Percentiles rank a stretch among this genome's conserved stretches.
Conservation (phyloP, 2,329 filamentous ascomycete species). For the Pezicula radicicola region DNA sequence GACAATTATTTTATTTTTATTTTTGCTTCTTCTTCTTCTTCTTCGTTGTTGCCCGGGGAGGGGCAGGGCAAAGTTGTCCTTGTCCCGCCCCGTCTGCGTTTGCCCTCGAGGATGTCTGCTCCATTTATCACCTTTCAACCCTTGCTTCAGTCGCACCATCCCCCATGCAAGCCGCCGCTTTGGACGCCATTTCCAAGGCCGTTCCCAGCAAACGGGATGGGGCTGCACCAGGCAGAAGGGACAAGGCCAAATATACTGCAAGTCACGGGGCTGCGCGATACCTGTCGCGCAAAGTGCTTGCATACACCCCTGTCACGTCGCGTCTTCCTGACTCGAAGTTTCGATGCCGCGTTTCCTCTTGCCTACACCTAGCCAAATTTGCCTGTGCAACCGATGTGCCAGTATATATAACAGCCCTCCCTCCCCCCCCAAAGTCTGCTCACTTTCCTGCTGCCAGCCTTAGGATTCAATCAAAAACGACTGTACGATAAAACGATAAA, state of each 20-base stretch:
- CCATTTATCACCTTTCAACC: neutral
- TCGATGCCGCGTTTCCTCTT: slow-evolving; percentile 5
- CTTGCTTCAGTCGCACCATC: neutral
- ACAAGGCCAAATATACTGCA: neutral
- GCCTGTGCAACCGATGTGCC: neutral
- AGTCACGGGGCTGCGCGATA: slow-evolving; percentile 1
- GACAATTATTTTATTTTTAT: neutral
- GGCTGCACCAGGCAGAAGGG: neutral
- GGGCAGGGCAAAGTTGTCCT: neutral
- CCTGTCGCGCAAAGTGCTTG: slow-evolving; percentile 5
- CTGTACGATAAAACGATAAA: neutral
- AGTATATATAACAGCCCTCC: slow-evolving; percentile 2
- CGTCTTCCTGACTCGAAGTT: slow-evolving; percentile 2
- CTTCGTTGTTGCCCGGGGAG: neutral
- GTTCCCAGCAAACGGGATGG: neutral
- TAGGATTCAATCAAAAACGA: neutral
- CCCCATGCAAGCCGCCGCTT: neutral
- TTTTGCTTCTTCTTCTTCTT: neutral
- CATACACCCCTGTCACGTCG: slow-evolving; percentile 2
- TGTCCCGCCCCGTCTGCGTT: neutral
- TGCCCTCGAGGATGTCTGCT: neutral
- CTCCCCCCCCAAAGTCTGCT: neutral
- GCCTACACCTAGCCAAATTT: slow-evolving; percentile 1
- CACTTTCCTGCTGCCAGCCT: neutral
- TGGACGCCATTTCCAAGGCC: neutral